Percentiles rank a stretch among this genome's conserved stretches.
Conservation (phyloP, 768 basidiomycete genomes). For the Epithele typhae region DNA sequence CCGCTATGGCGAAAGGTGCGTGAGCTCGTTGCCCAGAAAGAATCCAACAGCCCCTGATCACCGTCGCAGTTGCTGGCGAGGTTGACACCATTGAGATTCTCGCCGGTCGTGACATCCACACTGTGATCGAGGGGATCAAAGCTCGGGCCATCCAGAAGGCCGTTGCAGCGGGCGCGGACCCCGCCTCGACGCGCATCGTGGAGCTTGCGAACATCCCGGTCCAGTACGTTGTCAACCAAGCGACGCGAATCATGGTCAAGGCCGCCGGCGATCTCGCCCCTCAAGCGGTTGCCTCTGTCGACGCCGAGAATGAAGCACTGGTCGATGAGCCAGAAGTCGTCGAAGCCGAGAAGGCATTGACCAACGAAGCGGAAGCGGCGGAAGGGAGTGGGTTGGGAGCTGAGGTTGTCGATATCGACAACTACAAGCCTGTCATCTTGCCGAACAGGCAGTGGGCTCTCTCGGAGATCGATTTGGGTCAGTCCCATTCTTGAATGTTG, state of each 20-base stretch:
- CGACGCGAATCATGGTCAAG: constrained; percentile 52
- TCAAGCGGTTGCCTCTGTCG: constrained; percentile 3
- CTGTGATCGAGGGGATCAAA: constrained; percentile 32
- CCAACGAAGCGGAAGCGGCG: background rate
- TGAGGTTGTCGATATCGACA: constrained; percentile 15
- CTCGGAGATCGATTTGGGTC: constrained; percentile 27
- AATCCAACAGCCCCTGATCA: too few relatives aligned
- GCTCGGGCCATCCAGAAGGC: constrained; percentile 25
- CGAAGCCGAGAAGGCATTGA: constrained; percentile 12
- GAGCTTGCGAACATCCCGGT: constrained; percentile 55
- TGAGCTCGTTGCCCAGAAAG: background rate
- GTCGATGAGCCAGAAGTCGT: background rate
- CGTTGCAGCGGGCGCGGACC: constrained; percentile 34
- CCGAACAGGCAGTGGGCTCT: constrained; percentile 17
- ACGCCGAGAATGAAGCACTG: too few relatives aligned
- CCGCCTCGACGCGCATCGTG: constrained; percentile 38
- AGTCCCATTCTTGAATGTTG: constrained; percentile 22
- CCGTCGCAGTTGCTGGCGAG: constrained; percentile 21
- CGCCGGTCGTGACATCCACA: constrained; percentile 22
- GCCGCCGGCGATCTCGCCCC: constrained; percentile 51
- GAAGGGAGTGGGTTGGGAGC: background rate
- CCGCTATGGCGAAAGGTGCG: constrained; percentile 34
- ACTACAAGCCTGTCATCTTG: constrained; percentile 19
- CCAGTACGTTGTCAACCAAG: constrained; percentile 48
- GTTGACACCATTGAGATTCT: constrained; percentile 36